Base-by-base conservation (phyloP, 2,329 filamentous ascomycete genomes). In the Aspergillus pseudonomiae region DNA sequence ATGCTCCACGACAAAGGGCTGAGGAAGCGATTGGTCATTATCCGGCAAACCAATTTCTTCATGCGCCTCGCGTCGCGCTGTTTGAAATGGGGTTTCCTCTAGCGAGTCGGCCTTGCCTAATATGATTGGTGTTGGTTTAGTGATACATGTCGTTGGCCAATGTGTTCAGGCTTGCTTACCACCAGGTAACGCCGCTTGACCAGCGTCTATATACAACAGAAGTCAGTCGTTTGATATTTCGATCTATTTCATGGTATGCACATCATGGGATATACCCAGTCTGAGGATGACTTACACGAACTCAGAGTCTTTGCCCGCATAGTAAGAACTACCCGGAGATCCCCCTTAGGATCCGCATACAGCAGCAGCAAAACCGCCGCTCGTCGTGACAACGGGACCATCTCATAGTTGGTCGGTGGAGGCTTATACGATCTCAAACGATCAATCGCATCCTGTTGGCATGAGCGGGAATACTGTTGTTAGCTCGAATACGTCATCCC, bases 11-110 rank as follows among this genome's bases (percentile, higher is more conserved):
- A 85, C 84, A 79, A 97, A 97, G 1, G 92, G 92, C 14, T 83
- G 80, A 1, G 92, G 92, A 34, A 97, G 84, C 64, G 86, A 86
- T 73, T 93, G 88, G 69, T 88, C 84, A 72, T 89, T 84, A 52
- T 75, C 74, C 1, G 94, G 92, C 3, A 98, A 87, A 1, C 94
- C 94, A 68, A 98, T 97, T 77, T 98, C 94, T 77, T 98, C 94
- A 76, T 86, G 91, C 1, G 94, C 94, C 82, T 98, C 94, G 67
- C 94, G 88, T 26, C 94, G 88, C 10, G 94, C 93, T 58, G 94
- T 96, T 73, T 94, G 86, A 77, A 92, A 92, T 79, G 83, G 80
- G 1, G 82, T 84, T 74, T 90, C 88, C 10, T 75, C 64, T 11
- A 83, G 71, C 0, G 78, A 77, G 66, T 89, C 87, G 59, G 86